Percentiles rank a stretch among this genome's conserved stretches.
Conservation (phyloP, 2,329 filamentous ascomycete genomes). For the Xylariaceae sp. region DNA sequence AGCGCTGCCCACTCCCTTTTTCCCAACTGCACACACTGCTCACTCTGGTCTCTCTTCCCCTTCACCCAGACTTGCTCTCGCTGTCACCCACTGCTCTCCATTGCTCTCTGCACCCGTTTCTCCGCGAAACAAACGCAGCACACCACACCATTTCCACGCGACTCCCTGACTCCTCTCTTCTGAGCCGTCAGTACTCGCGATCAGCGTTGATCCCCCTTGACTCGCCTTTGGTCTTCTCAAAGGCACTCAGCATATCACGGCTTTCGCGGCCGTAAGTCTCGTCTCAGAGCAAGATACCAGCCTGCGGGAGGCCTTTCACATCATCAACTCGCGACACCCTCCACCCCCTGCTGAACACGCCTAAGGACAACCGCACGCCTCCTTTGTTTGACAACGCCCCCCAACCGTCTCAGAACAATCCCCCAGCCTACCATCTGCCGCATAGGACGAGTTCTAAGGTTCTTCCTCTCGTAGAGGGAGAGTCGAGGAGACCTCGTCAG, state of each 20-base stretch:
- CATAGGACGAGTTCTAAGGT: conserved; percentile 97
- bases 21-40: background rate
- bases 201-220: conserved; percentile 16
- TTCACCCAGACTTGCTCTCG: background rate
- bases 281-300: conserved; percentile 67
- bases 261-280: conserved; percentile 56
- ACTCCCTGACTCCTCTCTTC: background rate
- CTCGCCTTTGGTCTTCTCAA: conserved; percentile 64
- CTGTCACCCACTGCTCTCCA: too few species aligned
- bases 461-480: conserved; percentile 99
- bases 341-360: conserved; percentile 46
- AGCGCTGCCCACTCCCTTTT: background rate
- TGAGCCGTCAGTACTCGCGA: background rate
- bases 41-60: background rate
- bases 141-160: too few species aligned
- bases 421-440: conserved; percentile 83
- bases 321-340: conserved; percentile 61
- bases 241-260: conserved; percentile 57
- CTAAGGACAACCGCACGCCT: conserved; percentile 45
- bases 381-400: conserved; percentile 45
- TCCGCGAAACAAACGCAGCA: too few species aligned
- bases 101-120: too few species aligned
- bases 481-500: conserved; percentile 98
- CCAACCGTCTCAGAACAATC: conserved; percentile 49
- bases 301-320: conserved; percentile 58